These are phyloP conservation scores for Vitis hybrid DNA, from an alignment of 177 flowering plant species.

Conservation along the genomic window DNA sequence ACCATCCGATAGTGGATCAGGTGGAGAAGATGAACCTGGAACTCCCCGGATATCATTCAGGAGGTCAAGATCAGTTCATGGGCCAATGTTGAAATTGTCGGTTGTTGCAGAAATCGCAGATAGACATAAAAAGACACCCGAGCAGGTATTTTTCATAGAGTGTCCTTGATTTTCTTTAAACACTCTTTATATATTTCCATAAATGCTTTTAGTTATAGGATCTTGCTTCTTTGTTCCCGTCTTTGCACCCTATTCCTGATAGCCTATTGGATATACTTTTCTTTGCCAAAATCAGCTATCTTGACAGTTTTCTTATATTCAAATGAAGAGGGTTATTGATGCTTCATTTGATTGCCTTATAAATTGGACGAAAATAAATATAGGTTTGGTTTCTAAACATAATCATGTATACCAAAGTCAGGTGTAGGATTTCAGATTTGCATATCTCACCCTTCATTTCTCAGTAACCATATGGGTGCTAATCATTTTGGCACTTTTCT, in stretches of 20 bases:
- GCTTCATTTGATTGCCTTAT: no score
- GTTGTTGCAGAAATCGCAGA: slow-evolving; percentile 63
- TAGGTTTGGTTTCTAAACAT: no score
- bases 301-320: no score
- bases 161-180: neutral
- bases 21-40: slow-evolving; percentile 65
- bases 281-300: no score
- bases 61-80: slow-evolving; percentile 69
- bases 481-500: no score
- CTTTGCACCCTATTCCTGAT: neutral
- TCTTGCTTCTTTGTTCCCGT: neutral
- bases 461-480: neutral
- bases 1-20: slow-evolving; percentile 50
- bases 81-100: slow-evolving; percentile 67
- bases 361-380: no score
- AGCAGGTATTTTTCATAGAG: slow-evolving; percentile 50
- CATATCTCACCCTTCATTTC: neutral
- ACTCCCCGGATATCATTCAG: slow-evolving; percentile 63
- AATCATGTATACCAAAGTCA: no score
- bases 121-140: slow-evolving; percentile 58
- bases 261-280: no score
- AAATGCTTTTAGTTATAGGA: neutral
- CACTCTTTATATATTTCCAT: neutral
- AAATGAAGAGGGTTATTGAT: no score
- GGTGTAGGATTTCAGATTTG: no score